These are phyloP conservation scores for Lactifluus volemus DNA, from an alignment of 768 basidiomycete genomes.

Conservation along the genomic window DNA sequence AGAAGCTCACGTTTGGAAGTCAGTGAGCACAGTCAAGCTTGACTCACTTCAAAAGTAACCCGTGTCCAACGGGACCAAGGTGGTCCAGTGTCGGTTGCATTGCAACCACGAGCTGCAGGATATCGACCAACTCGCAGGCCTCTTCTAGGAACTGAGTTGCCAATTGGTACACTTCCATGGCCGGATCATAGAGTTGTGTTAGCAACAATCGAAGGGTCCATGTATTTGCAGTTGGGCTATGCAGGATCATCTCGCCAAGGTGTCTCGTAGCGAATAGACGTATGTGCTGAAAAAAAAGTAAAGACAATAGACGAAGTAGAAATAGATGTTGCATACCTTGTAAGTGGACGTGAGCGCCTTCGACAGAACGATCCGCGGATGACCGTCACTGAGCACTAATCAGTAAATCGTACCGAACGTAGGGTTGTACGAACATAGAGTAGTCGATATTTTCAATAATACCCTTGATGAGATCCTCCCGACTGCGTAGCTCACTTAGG, in stretches of 20 bases:
- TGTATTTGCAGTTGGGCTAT: constrained; percentile 52
- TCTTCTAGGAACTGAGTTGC: constrained; percentile 87
- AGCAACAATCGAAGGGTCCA: constrained; percentile 90
- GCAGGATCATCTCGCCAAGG: constrained; percentile 72
- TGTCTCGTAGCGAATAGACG: constrained; percentile 84
- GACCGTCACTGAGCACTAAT: constrained; percentile 64
- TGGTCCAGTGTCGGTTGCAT: constrained; percentile 95
- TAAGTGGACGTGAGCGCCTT: constrained; percentile 94
- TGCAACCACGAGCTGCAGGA: constrained; percentile 83
- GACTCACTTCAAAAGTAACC: constrained; percentile 73
- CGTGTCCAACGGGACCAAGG: constrained; percentile 86
- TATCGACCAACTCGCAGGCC: constrained; percentile 76
- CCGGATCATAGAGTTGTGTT: constrained; percentile 93
- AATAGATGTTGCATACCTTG: constrained; percentile 42
- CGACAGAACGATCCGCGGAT: constrained; percentile 85
- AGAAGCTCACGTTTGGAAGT: neutral
- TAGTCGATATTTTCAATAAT: constrained; percentile 93
- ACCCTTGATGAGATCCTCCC: constrained; percentile 87
- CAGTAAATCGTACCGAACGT: neutral
- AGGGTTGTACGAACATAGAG: constrained; percentile 49
- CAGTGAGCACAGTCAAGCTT: neutral
- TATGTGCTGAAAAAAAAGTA: constrained; percentile 51
- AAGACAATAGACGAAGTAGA: neutral
- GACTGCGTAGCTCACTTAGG: constrained; percentile 78
- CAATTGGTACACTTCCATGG: constrained; percentile 80